Evolutionary conservation across 1,284 basidiomycete genomes (phyloP).

Genomic region (Acaromyces ingoldii): DNA sequence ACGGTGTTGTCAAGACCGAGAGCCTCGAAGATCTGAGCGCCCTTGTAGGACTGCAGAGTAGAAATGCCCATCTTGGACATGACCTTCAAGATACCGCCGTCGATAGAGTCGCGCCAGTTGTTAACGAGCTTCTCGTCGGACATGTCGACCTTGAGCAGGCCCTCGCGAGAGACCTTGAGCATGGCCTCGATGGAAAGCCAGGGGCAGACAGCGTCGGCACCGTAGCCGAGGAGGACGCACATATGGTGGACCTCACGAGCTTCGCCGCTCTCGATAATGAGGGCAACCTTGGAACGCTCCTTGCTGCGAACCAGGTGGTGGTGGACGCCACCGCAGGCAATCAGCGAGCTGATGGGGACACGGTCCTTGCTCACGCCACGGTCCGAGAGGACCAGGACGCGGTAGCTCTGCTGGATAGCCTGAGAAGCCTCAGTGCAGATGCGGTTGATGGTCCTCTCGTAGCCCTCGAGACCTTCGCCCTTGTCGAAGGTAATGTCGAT

Average conservation of each 20-base stretch:
- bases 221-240: conserved; percentile 48
- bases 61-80: conserved; percentile 51
- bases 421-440: conserved; percentile 43
- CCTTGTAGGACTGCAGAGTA: conserved; percentile 48
- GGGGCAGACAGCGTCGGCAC: conserved; percentile 49
- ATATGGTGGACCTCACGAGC: conserved; percentile 50
- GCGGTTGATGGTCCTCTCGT: conserved; percentile 43
- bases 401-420: conserved; percentile 40
- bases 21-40: conserved; percentile 49
- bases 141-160: conserved; percentile 44
- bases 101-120: conserved; percentile 42
- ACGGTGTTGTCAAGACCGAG: conserved; percentile 42
- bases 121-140: conserved; percentile 30
- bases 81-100: conserved; percentile 46
- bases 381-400: conserved; percentile 44
- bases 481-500: conserved; percentile 49
- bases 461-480: conserved; percentile 38
- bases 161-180: conserved; percentile 44
- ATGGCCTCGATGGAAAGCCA: conserved; percentile 48
- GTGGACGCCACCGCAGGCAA: conserved; percentile 48
- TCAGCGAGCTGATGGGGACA: conserved; percentile 42
- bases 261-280: conserved; percentile 45
- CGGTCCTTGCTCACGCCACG: conserved; percentile 37
- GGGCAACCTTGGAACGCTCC: conserved; percentile 42
- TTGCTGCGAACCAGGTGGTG: conserved; percentile 50